These are phyloP conservation scores for Noccaea bulbosa DNA, from an alignment of 345 rosid species.

Conservation along the genomic window DNA sequence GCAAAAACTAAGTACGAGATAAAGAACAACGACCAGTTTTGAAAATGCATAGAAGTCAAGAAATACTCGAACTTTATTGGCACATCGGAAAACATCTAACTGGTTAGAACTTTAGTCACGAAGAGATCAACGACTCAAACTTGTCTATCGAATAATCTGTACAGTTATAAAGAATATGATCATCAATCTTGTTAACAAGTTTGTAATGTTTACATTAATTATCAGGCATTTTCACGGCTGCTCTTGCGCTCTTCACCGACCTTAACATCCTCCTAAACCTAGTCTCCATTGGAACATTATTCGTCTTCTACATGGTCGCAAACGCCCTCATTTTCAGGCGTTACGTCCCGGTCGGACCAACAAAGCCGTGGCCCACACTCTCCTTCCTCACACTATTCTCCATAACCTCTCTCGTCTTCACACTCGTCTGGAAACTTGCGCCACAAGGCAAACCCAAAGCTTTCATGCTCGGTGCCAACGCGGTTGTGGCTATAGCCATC, in stretches of 20 bases:
- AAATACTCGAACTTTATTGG: conserved; percentile 1
- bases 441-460: conserved; percentile 59
- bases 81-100: not conserved
- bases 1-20: no score
- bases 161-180: not conserved
- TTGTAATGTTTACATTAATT: not conserved
- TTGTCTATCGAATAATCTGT: conserved; percentile 6
- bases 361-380: conserved; percentile 74
- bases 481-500: conserved; percentile 50
- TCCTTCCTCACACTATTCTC: conserved; percentile 71
- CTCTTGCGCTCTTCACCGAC: conserved; percentile 78
- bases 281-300: conserved; percentile 88
- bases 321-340: conserved; percentile 84
- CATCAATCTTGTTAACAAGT: not conserved
- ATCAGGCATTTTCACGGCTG: conserved; percentile 86
- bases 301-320: conserved; percentile 95
- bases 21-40: not conserved
- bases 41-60: not conserved
- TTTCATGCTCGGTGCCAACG: conserved; percentile 55
- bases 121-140: not conserved
- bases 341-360: conserved; percentile 66
- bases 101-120: not conserved
- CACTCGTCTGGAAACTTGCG: conserved; percentile 68
- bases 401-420: conserved; percentile 60
- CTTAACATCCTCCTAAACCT: conserved; percentile 74